phyloP scores from a whole-genome alignment of 768 basidiomycete species.

The Candolleomyces aberdarensis region DNA sequence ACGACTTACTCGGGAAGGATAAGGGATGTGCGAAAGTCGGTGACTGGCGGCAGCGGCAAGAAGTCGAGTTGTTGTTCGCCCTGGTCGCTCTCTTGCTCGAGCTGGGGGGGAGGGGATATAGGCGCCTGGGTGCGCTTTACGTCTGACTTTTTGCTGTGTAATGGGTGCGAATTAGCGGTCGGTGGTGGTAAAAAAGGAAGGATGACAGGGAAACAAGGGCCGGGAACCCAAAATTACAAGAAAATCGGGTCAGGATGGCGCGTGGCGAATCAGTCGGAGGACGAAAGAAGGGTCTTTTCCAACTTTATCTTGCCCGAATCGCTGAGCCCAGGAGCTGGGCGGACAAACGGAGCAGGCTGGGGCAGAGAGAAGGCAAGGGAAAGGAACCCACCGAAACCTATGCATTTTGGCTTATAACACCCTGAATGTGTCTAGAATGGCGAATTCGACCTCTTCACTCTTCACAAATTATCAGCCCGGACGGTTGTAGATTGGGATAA shows the following conservation, averaged over 20 bases:
- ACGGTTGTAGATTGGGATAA: background rate
- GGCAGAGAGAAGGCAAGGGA: constrained; percentile 2
- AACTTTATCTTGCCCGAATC: constrained; percentile 3
- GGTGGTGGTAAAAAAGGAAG: constrained; percentile 7
- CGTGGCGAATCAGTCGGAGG: constrained; percentile 1
- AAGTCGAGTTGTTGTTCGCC: constrained; percentile 10
- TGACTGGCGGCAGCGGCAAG: constrained; percentile 54
- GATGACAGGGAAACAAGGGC: constrained; percentile 20
- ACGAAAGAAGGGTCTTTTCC: constrained; percentile 4
- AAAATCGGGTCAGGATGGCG: constrained; percentile 8
- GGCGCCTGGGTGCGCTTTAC: constrained; percentile 47
- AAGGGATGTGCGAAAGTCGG: constrained; percentile 83
- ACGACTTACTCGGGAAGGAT: constrained; percentile 73
- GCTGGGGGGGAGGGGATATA: constrained; percentile 18
- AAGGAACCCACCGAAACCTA: constrained; percentile 72
- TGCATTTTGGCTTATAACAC: constrained; percentile 47
- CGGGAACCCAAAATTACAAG: constrained; percentile 18
- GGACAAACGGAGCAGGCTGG: constrained; percentile 14
- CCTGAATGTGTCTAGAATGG: background rate
- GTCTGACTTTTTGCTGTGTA: constrained; percentile 75
- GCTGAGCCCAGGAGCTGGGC: background rate
- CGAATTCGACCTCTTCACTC: background rate
- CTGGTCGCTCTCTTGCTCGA: constrained; percentile 28
- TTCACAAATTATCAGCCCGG: background rate
- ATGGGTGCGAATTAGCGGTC: background rate